Conservation (phyloP, 129 eudicot genomes). For the Rutidosis leptorrhynchoides region DNA sequence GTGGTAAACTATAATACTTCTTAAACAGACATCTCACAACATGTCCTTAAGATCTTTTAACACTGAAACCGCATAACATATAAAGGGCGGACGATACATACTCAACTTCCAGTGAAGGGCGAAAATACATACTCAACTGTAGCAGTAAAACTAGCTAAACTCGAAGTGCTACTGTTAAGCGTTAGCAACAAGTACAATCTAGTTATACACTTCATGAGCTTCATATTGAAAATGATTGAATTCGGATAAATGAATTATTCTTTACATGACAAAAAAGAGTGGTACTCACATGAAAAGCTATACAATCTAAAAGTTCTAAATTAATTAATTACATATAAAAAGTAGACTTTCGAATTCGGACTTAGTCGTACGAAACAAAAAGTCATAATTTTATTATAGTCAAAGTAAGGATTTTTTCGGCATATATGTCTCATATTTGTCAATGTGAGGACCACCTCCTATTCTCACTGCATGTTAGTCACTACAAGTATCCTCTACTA, state of each 20-base stretch:
- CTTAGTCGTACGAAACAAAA: not conserved
- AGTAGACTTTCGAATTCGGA: not conserved
- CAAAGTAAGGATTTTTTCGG: not conserved
- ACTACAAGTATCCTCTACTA: not conserved
- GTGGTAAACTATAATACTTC: too few species aligned
- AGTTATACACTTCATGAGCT: not conserved
- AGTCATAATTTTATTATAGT: not conserved
- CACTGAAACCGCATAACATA: not conserved
- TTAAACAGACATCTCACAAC: too few species aligned
- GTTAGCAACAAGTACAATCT: too few species aligned
- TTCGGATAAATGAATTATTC: not conserved
- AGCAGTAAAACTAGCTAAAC: not conserved
- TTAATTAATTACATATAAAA: too few species aligned
- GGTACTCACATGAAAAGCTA: not conserved
- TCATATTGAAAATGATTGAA: not conserved
- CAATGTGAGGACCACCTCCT: not conserved
- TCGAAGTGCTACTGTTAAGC: too few species aligned
- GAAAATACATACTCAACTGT: not conserved
- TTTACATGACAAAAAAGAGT: not conserved
- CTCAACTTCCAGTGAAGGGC: too few species aligned
- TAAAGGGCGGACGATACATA: not conserved
- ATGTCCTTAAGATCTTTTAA: not conserved
- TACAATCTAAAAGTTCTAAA: not conserved
- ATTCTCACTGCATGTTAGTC: not conserved
- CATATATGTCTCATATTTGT: not conserved